These are phyloP conservation scores for Stephania cephalantha DNA, from an alignment of 164 flowering plant species.

Conservation along the genomic window DNA sequence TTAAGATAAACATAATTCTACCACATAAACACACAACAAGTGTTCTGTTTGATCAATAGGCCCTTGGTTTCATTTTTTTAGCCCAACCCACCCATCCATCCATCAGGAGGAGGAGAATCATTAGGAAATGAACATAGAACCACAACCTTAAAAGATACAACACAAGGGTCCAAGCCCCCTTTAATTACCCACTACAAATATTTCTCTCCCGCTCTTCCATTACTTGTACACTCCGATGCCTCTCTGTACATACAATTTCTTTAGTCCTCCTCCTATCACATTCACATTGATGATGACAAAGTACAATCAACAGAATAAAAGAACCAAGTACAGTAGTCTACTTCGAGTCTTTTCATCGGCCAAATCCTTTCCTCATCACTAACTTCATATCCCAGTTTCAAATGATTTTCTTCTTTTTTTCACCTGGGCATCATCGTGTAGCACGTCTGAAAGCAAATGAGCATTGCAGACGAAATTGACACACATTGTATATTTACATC, in stretches of 20 bases:
- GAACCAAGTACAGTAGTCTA: not conserved
- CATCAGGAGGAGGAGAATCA: not conserved
- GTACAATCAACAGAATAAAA: not conserved
- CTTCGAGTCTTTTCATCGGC: not conserved
- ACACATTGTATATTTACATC: slow-evolving; percentile 10
- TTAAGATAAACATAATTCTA: too few species aligned
- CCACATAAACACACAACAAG: too few species aligned
- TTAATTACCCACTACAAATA: not conserved
- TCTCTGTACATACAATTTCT: not conserved
- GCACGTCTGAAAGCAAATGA: not conserved
- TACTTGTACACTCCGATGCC: not conserved
- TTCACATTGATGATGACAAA: not conserved
- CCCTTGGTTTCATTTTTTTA: not conserved
- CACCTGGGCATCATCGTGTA: not conserved
- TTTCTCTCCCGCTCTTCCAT: not conserved
- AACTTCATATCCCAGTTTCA: not conserved
- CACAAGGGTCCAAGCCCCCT: not conserved
- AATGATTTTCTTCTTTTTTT: not conserved
- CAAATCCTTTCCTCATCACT: not conserved
- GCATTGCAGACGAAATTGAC: not conserved
- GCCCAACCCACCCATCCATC: not conserved
- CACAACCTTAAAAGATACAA: not conserved
- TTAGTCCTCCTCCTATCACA: not conserved
- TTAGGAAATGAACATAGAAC: not conserved
- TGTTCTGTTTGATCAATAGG: not conserved